Evolutionary conservation across 441 rosid species (phyloP).

Genomic region (Jatropha multifida): DNA sequence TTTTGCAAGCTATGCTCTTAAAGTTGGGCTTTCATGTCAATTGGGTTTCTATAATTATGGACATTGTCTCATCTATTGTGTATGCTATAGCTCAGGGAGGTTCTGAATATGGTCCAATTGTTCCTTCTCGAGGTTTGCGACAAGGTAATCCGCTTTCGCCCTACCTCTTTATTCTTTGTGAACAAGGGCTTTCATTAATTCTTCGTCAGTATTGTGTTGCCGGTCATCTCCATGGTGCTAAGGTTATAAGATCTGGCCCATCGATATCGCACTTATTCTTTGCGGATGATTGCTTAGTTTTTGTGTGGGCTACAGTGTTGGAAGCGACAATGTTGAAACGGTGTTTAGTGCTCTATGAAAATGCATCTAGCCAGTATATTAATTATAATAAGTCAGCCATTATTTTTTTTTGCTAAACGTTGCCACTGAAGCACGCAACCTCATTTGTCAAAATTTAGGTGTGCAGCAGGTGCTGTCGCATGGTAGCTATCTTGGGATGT

Average conservation of each 20-base stretch:
- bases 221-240: not conserved
- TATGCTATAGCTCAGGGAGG: not conserved
- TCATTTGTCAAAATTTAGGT: not conserved
- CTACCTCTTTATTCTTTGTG: not conserved
- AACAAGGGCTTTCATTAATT: not conserved
- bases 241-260: not conserved
- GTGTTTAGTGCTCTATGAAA: not conserved
- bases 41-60: not conserved
- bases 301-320: not conserved
- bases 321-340: not conserved
- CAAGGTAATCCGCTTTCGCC: conserved; percentile 5
- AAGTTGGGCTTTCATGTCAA: not conserved
- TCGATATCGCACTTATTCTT: not conserved
- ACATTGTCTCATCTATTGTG: not conserved
- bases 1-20: no score
- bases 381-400: not conserved
- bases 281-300: not conserved
- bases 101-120: not conserved
- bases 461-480: not conserved
- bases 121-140: not conserved
- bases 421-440: not conserved
- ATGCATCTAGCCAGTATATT: not conserved
- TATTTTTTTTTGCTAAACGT: not conserved
- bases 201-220: no score
- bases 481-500: not conserved